A percentile compares a stretch with the other conserved stretches of the same genome.
Evolutionary conservation across 805 yeast genomes (phyloP).

Genomic region (Kurtzmaniella cleridarum): DNA sequence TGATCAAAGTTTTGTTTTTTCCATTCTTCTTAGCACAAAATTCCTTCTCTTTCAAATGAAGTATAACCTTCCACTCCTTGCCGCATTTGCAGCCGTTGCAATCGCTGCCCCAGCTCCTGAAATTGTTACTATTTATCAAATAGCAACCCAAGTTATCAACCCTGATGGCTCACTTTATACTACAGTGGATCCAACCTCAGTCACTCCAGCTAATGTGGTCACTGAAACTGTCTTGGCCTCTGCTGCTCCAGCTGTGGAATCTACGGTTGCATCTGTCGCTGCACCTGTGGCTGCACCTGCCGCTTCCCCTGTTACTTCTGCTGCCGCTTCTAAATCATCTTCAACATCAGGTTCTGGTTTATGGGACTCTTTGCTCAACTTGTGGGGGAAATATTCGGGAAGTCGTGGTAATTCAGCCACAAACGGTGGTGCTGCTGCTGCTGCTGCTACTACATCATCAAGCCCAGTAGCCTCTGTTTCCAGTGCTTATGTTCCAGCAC

Average conservation of each 20-base stretch:
- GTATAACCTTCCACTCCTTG: conserved; percentile 1
- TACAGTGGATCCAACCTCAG: background rate
- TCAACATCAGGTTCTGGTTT: conserved; percentile 1
- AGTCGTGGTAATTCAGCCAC: background rate
- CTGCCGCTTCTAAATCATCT: conserved; percentile 3
- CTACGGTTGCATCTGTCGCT: conserved; percentile 7
- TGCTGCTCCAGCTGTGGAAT: conserved; percentile 7
- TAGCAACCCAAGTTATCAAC: conserved; percentile 11
- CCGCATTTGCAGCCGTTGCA: conserved; percentile 3
- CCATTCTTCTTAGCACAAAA: background rate
- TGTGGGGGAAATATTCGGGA: background rate
- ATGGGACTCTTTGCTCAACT: background rate
- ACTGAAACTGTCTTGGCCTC: conserved; percentile 7
- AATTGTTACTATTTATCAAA: conserved; percentile 18
- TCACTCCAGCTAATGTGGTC: conserved; percentile 4
- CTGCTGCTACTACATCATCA: conserved; percentile 6
- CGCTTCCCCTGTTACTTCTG: conserved; percentile 4
- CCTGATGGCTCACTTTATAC: conserved; percentile 8
- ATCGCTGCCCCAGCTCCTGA: conserved; percentile 19
- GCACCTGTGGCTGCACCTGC: conserved; percentile 6
- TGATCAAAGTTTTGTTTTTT: background rate
- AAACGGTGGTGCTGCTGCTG: conserved; percentile 3
- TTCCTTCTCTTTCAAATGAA: background rate
- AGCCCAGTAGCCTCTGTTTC: conserved; percentile 3
- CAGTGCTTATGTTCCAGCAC: conserved; percentile 5